Conservation (phyloP, 352 stramenopile genomes). For the Phytophthora citricola region DNA sequence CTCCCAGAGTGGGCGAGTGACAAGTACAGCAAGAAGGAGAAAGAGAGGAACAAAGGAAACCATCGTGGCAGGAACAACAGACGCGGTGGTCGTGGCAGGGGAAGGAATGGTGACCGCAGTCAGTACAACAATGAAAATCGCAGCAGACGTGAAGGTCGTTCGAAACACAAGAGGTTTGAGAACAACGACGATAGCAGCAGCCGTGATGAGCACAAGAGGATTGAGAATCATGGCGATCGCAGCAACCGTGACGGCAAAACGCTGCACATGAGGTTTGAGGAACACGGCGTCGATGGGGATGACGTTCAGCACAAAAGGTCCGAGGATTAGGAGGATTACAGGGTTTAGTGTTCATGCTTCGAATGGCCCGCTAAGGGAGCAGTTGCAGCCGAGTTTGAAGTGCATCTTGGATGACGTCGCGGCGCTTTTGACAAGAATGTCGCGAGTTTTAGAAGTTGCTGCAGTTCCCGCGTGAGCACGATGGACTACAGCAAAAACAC, state of each 20-base stretch:
- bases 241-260: background rate
- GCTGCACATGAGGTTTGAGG: background rate
- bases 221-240: background rate
- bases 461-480: slow-evolving; percentile 59
- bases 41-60: slow-evolving; percentile 6
- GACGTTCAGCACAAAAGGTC: slow-evolving; percentile 5
- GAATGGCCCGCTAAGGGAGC: slow-evolving; percentile 21
- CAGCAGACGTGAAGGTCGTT: background rate
- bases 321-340: background rate
- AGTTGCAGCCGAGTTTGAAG: slow-evolving; percentile 37
- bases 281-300: background rate
- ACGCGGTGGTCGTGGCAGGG: background rate
- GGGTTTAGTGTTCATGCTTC: slow-evolving; percentile 7
- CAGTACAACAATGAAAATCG: background rate
- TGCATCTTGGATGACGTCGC: slow-evolving; percentile 48
- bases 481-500: slow-evolving; percentile 46
- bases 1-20: slow-evolving; percentile 66
- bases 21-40: slow-evolving; percentile 64
- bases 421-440: slow-evolving; percentile 45
- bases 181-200: background rate
- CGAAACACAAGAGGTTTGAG: background rate
- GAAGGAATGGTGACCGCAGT: background rate
- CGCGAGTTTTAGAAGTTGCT: slow-evolving; percentile 44
- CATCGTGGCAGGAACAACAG: slow-evolving; percentile 4
- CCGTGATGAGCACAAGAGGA: slow-evolving; percentile 1